phyloP scores from a whole-genome alignment of 2,329 filamentous ascomycete genomes.

The Westerdykella ornata region DNA sequence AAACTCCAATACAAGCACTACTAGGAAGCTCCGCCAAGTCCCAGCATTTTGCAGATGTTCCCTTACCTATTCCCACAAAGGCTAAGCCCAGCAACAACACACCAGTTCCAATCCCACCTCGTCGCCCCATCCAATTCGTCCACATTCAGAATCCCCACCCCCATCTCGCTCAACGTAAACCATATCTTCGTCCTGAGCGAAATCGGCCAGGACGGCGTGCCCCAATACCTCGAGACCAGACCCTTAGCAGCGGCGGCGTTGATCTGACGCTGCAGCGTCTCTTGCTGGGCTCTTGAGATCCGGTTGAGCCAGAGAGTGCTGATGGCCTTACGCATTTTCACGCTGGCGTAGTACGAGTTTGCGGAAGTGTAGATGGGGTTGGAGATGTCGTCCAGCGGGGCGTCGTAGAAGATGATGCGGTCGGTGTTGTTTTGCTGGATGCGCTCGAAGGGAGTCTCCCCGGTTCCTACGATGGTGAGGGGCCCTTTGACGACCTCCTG shows the following conservation, averaged over 20 bases:
- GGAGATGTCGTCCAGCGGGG: slow-evolving; percentile 46
- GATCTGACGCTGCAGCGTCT: slow-evolving; percentile 16
- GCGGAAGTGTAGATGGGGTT: slow-evolving; percentile 16
- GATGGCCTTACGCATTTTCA: slow-evolving; percentile 16
- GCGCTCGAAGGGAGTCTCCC: slow-evolving; percentile 54
- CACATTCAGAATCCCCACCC: slow-evolving; percentile 19
- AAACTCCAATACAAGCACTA: no score
- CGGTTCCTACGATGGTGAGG: slow-evolving; percentile 63
- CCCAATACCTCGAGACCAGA: slow-evolving; percentile 22
- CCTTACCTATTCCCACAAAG: slow-evolving; percentile 20
- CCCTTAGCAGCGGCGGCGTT: slow-evolving; percentile 15
- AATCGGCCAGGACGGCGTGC: slow-evolving; percentile 20
- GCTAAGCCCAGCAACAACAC: slow-evolving; percentile 18
- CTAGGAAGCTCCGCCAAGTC: no score
- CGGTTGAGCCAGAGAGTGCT: slow-evolving; percentile 11
- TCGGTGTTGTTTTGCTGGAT: slow-evolving; percentile 49
- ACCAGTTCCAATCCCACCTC: slow-evolving; percentile 25
- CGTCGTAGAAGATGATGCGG: slow-evolving; percentile 61
- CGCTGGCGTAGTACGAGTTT: slow-evolving; percentile 26
- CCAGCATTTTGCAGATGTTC: neutral
- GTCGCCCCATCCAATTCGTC: slow-evolving; percentile 17
- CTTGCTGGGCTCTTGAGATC: slow-evolving; percentile 11
- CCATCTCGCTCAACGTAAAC: slow-evolving; percentile 13
- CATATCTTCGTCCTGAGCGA: slow-evolving; percentile 18
- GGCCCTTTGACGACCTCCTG: slow-evolving; percentile 47